These are phyloP conservation scores for Hordeum vulgare DNA, from an alignment of 176 grass and related monocot genomes.

Conservation along the genomic window DNA sequence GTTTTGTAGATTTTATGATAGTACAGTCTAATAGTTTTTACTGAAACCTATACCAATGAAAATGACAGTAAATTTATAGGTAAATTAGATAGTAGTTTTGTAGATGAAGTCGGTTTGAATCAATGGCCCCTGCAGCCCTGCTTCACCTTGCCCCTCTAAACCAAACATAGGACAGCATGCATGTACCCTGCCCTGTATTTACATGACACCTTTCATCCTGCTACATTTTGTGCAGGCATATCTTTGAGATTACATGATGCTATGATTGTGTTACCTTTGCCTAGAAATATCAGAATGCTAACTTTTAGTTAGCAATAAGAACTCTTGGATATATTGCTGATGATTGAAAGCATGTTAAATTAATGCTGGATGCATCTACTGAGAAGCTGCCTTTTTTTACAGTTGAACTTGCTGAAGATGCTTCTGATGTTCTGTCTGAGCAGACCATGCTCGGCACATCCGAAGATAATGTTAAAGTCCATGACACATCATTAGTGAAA, in stretches of 20 bases:
- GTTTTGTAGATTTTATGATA: not conserved
- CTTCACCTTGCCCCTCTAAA: not conserved
- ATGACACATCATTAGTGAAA: not conserved
- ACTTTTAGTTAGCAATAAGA: not conserved
- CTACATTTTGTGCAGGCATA: not conserved
- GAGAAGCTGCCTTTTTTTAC: not conserved
- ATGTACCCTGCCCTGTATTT: not conserved
- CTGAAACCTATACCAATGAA: not conserved
- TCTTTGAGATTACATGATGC: not conserved
- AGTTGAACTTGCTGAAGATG: not conserved
- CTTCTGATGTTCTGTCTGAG: not conserved
- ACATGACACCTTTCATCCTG: not conserved
- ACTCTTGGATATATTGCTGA: not conserved
- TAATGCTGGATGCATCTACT: too few species aligned
- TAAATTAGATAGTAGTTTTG: not conserved
- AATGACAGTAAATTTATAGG: too few species aligned
- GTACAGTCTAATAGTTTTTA: not conserved
- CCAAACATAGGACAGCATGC: not conserved
- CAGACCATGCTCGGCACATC: not conserved
- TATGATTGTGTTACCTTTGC: not conserved
- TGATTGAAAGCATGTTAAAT: too few species aligned
- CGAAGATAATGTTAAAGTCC: not conserved
- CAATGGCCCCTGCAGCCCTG: not conserved
- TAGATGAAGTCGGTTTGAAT: not conserved
- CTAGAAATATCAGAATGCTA: not conserved